phyloP scores from a whole-genome alignment of 805 yeast species.

The Candida odintsovae region DNA sequence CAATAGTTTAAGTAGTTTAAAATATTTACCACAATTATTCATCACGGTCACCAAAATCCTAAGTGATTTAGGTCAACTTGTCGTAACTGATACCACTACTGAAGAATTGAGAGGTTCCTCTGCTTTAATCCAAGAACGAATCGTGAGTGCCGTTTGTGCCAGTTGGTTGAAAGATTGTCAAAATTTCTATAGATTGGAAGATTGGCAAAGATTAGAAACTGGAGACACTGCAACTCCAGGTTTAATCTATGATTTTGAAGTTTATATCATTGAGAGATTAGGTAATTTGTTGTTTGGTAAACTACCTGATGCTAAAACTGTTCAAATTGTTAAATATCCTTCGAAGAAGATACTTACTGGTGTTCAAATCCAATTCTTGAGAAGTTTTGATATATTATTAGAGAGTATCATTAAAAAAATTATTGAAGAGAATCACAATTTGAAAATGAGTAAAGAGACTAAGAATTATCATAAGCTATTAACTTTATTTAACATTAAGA shows the following conservation, averaged over 20 bases:
- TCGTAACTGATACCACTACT: conserved; percentile 33
- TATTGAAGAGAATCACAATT: conserved; percentile 31
- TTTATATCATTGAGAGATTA: conserved; percentile 27
- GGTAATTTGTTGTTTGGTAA: conserved; percentile 30
- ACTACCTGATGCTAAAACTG: conserved; percentile 29
- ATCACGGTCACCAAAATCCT: conserved; percentile 36
- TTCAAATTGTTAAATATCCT: conserved; percentile 31
- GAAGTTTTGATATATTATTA: conserved; percentile 40
- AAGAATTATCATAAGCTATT: conserved; percentile 42
- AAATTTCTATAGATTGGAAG: conserved; percentile 33
- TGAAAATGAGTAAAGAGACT: conserved; percentile 15
- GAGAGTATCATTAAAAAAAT: conserved; percentile 37
- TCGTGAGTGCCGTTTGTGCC: conserved; percentile 42
- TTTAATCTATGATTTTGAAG: conserved; percentile 28
- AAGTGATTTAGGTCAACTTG: conserved; percentile 38
- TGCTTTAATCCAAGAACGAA: conserved; percentile 34
- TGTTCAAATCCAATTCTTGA: conserved; percentile 34
- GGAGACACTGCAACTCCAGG: conserved; percentile 34
- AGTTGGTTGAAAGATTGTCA: conserved; percentile 47
- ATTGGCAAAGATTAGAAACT: conserved; percentile 30
- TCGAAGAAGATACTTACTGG: conserved; percentile 31
- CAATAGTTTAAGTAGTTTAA: conserved; percentile 54
- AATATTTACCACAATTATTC: conserved; percentile 43
- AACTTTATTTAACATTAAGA: conserved; percentile 49
- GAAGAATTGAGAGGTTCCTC: conserved; percentile 32